A percentile compares a stretch with the other conserved stretches of the same genome.
These are phyloP conservation scores for Climacium dendroides DNA, from an alignment of 225 moss, liverwort and hornwort genomes.

Conservation along the genomic window DNA sequence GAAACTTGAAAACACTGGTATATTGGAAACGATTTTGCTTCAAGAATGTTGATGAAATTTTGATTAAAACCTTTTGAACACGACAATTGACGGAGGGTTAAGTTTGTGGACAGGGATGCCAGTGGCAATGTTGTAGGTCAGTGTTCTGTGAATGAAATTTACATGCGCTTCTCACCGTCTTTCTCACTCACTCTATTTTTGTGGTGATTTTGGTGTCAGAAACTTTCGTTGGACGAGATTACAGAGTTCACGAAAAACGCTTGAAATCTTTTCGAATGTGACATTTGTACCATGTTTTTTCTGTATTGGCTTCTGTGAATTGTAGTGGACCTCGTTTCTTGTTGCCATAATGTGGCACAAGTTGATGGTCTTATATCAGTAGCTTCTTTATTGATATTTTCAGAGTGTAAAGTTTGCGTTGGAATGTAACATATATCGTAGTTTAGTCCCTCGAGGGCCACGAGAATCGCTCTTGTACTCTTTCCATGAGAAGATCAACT, in stretches of 20 bases:
- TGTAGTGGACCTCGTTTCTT: background rate
- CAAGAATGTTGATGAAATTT: background rate
- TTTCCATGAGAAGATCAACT: background rate
- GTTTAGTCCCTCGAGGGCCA: background rate
- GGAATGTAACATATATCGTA: background rate
- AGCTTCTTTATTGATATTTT: constrained; percentile 1
- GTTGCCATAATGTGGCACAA: background rate
- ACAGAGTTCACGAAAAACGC: constrained; percentile 40
- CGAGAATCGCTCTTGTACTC: background rate
- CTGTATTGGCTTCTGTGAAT: background rate
- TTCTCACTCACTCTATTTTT: background rate
- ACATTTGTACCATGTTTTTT: background rate
- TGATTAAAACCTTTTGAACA: background rate
- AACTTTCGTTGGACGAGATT: constrained; percentile 53
- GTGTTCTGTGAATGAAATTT: background rate
- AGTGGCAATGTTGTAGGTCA: background rate
- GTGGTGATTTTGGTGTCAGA: constrained; percentile 24
- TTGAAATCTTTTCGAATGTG: constrained; percentile 9
- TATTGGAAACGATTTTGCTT: background rate
- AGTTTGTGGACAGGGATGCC: background rate
- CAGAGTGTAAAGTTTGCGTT: constrained; percentile 12
- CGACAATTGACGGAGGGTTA: background rate
- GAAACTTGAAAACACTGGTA: background rate
- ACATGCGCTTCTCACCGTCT: background rate
- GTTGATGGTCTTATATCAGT: background rate